phyloP scores from a whole-genome alignment of 768 basidiomycete species.

The Trametes gibbosa region DNA sequence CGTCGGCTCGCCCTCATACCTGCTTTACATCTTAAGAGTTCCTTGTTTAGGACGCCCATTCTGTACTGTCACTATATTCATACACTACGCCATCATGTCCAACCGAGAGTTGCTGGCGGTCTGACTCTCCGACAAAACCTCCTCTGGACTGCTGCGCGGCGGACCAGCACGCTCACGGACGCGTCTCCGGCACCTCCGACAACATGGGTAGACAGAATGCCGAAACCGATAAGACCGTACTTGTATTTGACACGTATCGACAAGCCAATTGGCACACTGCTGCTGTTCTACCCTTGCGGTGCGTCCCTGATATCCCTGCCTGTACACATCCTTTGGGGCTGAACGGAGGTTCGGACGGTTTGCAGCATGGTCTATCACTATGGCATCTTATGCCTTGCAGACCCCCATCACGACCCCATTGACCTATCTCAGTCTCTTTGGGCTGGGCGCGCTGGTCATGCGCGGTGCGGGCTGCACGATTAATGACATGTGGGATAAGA shows the following conservation, averaged over 20 bases:
- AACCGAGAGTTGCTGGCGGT: background rate
- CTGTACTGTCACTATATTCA: background rate
- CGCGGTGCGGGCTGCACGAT: slow-evolving; percentile 98
- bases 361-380: slow-evolving; percentile 95
- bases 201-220: slow-evolving; percentile 70
- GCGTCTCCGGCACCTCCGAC: slow-evolving; percentile 21
- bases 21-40: background rate
- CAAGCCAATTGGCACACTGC: slow-evolving; percentile 91
- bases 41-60: background rate
- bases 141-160: background rate
- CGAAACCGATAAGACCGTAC: slow-evolving; percentile 67
- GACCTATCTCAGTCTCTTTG: slow-evolving; percentile 80
- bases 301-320: slow-evolving; percentile 29
- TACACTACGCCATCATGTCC: background rate
- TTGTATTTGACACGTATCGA: slow-evolving; percentile 84
- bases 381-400: slow-evolving; percentile 83
- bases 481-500: slow-evolving; percentile 97
- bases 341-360: no score
- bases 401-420: slow-evolving; percentile 66
- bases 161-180: slow-evolving; percentile 14
- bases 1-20: background rate
- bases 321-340: no score
- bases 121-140: background rate
- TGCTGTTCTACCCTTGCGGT: slow-evolving; percentile 96
- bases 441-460: slow-evolving; percentile 90